Evolutionary conservation across 2,329 filamentous ascomycete genomes (phyloP), one percentile per base, ranked within the genome.

Genomic region (Penicillium italicum): DNA sequence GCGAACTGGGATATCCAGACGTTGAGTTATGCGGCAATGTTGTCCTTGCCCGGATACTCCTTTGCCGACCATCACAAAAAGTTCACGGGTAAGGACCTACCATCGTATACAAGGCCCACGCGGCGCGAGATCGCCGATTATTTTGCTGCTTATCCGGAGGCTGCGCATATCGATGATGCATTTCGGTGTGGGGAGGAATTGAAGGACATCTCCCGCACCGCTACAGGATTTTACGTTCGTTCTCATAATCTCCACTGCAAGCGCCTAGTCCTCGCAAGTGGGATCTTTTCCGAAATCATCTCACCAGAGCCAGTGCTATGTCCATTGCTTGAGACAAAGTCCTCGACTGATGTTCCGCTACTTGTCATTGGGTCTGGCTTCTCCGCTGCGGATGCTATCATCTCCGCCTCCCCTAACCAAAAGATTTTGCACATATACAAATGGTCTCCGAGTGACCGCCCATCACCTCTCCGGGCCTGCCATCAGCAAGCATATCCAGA

Each of bases 401-500:
- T 85, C 37, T 84, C 82, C 6, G 74, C 79, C 18, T 34, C 53
- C 1, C 18, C 51, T 0, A 28, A 20, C 72, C 77, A 28, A 67
- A 73, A 14, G 63, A 78, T 86, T 41, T 69, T 85, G n/a, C 83
- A 86, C 62, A 66, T 85, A 50, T 86, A 80, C 67, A 81, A 81
- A 65, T 86, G 83, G 83, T 75, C 77, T n/a, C 80, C 82, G 0
- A 75, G 82, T 9, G 75, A 72, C 5, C 75, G 77, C 18, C 82
- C 82, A 0, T 85, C 82, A 0, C 83, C 83, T 2, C 69, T 86
- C 12, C 79, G 80, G 20, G 78, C 79, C 36, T 85, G 83, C 56
- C 83, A 86, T 62, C 79, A 82, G 44, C 78, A 81, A 42, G 83
- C 82, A 30, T 86, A 86, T 62, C 83, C 83, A 0, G 83, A 85